Evolutionary conservation across 495 filamentous ascomycete species (phyloP).

Genomic region (Penicillium cosmopolitanum): DNA sequence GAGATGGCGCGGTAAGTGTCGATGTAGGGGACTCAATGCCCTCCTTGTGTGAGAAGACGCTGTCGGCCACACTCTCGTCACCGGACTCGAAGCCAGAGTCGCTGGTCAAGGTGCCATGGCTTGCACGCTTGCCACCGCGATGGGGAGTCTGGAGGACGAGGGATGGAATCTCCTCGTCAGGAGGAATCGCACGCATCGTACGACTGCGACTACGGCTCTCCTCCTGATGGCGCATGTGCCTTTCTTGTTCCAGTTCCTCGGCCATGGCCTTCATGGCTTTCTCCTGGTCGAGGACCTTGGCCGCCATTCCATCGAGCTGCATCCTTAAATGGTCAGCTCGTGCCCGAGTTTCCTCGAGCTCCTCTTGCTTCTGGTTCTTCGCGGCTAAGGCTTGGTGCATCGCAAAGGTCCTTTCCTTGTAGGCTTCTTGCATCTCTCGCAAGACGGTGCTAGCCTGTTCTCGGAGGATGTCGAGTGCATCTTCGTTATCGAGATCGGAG

Average conservation of each 20-base stretch:
- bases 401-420: conserved; percentile 62
- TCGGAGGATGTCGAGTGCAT: conserved; percentile 71
- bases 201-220: conserved; percentile 51
- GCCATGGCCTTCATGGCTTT: conserved; percentile 63
- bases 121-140: conserved; percentile 53
- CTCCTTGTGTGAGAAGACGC: conserved; percentile 65
- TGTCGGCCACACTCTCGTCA: conserved; percentile 60
- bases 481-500: conserved; percentile 56
- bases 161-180: conserved; percentile 47
- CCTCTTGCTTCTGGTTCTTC: conserved; percentile 67
- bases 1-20: conserved; percentile 48
- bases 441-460: conserved; percentile 69
- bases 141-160: conserved; percentile 57
- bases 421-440: conserved; percentile 68
- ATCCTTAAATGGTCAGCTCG: conserved; percentile 65
- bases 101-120: conserved; percentile 53
- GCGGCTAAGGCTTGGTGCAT: conserved; percentile 65
- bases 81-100: conserved; percentile 60
- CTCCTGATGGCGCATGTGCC: conserved; percentile 55
- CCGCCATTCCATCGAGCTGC: conserved; percentile 78
- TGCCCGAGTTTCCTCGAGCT: conserved; percentile 75
- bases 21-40: conserved; percentile 53
- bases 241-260: conserved; percentile 65
- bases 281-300: conserved; percentile 67
- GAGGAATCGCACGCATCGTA: conserved; percentile 36